Evolutionary conservation across 495 filamentous ascomycete genomes (phyloP), one percentile per base, ranked within the genome.

Genomic region (Echria macrotheca): DNA sequence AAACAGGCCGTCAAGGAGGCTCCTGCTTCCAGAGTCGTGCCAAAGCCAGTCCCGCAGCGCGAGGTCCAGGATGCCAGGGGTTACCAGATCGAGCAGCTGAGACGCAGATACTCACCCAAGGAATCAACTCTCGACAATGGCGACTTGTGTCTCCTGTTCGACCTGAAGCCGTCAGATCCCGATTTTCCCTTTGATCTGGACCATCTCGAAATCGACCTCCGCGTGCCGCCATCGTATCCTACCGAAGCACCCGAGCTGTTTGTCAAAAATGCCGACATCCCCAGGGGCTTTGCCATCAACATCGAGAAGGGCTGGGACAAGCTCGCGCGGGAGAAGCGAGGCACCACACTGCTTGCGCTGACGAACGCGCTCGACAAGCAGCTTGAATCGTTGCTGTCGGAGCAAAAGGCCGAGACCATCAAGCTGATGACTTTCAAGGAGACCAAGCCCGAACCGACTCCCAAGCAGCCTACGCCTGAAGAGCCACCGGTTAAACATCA

Each of bases 181-280:
- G 88, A 94, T 59, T 91, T 91, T 52, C 83, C 88, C 4, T 94
- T 86, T 51, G 85, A 90, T 17, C 68, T 94, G 51, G 77, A 83
- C 9, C 71, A 72, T 17, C 68, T 94, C n/a, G 71, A 85, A 47
- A 90, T 88, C 58, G 69, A 79, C 2, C 69, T 96, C n/a, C 74
- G 69, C 43, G 75, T 96, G 6, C 87, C 89, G 1, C 49, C 44
- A 0, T 63, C 59, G 10, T 93, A 88, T 60, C 86, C 87, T 10
- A 54, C 60, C 24, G 69, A 58, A 9, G 66, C 69, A 12, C 84
- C 89, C 2, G 66, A 65, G 26, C 68, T 95, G 17, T 69, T 67
- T 18, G 81, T 95, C 36, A 79, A 71, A 44, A 95, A 95, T 59
- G 70, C 76, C 52, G 81, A 90, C 44, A 91, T 95, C 55, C 84